phyloP scores from a whole-genome alignment of 2,329 filamentous ascomycete genomes.

The Lasiodiplodia theobromae region DNA sequence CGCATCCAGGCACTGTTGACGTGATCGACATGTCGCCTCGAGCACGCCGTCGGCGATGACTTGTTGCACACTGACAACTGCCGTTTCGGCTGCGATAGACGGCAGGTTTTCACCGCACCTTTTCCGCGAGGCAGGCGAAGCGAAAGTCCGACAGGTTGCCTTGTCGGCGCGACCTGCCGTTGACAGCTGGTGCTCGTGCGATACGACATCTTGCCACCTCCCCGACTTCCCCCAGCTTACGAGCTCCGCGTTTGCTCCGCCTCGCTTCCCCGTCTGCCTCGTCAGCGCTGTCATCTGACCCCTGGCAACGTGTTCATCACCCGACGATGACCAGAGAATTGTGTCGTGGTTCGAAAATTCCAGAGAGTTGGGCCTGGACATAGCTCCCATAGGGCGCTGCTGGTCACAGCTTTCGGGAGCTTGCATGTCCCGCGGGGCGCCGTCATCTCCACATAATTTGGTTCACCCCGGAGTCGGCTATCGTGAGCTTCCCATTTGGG shows the following conservation, averaged over 20 bases:
- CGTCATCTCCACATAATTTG: slow-evolving; percentile 26
- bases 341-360: neutral
- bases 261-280: neutral
- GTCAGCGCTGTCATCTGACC: slow-evolving; percentile 12
- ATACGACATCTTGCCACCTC: slow-evolving; percentile 20
- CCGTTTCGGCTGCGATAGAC: neutral
- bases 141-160: slow-evolving; percentile 4
- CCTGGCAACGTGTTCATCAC: neutral
- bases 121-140: neutral
- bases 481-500: slow-evolving; percentile 27
- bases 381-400: slow-evolving; percentile 10
- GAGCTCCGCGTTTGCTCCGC: slow-evolving; percentile 3
- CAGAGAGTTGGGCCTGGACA: slow-evolving; percentile 11
- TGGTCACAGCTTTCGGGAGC: slow-evolving; percentile 22
- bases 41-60: neutral
- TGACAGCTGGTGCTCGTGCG: slow-evolving; percentile 7
- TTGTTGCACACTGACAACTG: neutral
- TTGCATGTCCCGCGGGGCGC: slow-evolving; percentile 10
- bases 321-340: neutral
- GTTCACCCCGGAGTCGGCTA: slow-evolving; percentile 23
- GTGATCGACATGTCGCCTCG: neutral
- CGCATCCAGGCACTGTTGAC: slow-evolving; percentile 13
- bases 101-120: slow-evolving; percentile 25
- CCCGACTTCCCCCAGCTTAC: slow-evolving; percentile 2
- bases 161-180: slow-evolving; percentile 18